These are phyloP conservation scores for Vanrija sp. DNA, from an alignment of 1,284 basidiomycete species.

Conservation along the genomic window DNA sequence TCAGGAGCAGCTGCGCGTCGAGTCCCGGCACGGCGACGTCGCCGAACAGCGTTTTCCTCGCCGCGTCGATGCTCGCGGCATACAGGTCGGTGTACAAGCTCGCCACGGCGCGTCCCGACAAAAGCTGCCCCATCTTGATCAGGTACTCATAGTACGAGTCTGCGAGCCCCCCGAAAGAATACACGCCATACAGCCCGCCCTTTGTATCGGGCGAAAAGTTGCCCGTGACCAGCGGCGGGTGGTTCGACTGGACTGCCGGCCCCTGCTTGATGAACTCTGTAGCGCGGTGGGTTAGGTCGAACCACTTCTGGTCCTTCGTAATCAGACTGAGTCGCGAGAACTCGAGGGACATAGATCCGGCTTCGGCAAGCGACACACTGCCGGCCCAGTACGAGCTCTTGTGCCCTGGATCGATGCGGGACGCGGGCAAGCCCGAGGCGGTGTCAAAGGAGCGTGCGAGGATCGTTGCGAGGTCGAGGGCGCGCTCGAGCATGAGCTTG, in stretches of 20 bases:
- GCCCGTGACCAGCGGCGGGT: slow-evolving; percentile 41
- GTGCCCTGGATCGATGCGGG: slow-evolving; percentile 45
- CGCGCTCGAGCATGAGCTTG: slow-evolving; percentile 53
- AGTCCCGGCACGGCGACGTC: slow-evolving; percentile 49
- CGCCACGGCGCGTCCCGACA: slow-evolving; percentile 45
- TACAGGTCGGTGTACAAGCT: slow-evolving; percentile 53
- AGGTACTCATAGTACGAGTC: slow-evolving; percentile 57
- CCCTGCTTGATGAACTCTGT: slow-evolving; percentile 52
- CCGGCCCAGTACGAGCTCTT: slow-evolving; percentile 13
- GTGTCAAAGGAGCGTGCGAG: slow-evolving; percentile 54
- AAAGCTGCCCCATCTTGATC: slow-evolving; percentile 54
- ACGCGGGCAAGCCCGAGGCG: slow-evolving; percentile 48
- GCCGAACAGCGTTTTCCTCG: slow-evolving; percentile 47
- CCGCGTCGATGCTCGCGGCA: slow-evolving; percentile 49
- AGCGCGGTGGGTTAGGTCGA: slow-evolving; percentile 52
- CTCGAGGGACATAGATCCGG: slow-evolving; percentile 55
- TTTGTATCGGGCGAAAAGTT: slow-evolving; percentile 43
- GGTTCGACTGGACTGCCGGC: slow-evolving; percentile 37
- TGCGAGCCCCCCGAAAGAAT: slow-evolving; percentile 52
- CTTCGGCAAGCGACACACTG: slow-evolving; percentile 44
- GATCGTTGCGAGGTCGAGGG: slow-evolving; percentile 54
- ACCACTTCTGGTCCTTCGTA: slow-evolving; percentile 54
- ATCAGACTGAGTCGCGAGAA: slow-evolving; percentile 53
- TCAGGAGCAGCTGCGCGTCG: slow-evolving; percentile 43
- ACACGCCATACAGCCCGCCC: slow-evolving; percentile 32